Percentiles rank a stretch among this genome's conserved stretches.
Evolutionary conservation across 441 rosid genomes (phyloP).

Genomic region (Populus hybrid): DNA sequence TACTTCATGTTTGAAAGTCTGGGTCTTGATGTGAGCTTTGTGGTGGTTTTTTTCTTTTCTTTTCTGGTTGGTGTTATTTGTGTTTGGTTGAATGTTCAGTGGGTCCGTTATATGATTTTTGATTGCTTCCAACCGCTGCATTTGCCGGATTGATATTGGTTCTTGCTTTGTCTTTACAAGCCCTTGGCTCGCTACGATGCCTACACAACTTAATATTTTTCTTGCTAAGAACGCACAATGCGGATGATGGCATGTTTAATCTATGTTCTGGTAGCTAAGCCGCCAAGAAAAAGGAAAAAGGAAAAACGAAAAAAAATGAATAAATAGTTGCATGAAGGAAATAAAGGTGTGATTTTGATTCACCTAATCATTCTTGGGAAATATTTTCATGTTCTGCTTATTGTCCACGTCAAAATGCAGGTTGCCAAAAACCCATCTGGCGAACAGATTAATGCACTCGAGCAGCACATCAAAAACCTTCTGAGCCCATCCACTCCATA

Average conservation of each 20-base stretch:
- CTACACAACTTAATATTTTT: constrained; percentile 2
- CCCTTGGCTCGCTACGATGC: constrained; percentile 32
- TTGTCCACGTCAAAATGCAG: constrained; percentile 17
- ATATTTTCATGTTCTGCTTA: no score
- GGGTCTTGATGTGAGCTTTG: constrained; percentile 3
- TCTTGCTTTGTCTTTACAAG: constrained; percentile 11
- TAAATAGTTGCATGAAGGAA: no score
- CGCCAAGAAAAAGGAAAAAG: no score
- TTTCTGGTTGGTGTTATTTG: not conserved
- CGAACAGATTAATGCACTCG: constrained; percentile 76
- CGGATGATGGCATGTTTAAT: no score
- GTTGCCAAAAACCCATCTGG: constrained; percentile 89
- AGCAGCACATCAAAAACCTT: constrained; percentile 91
- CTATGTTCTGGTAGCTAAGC: no score
- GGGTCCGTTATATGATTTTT: not conserved
- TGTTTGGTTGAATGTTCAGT: not conserved
- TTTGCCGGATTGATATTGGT: not conserved
- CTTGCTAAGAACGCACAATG: no score
- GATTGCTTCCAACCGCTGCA: not conserved
- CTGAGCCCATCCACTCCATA: constrained; percentile 58
- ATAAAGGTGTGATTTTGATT: no score
- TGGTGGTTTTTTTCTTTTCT: not conserved
- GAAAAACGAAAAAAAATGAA: no score
- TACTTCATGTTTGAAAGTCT: not conserved
- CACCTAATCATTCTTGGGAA: no score